A percentile compares a stretch with the other conserved stretches of the same genome.
Conservation (phyloP, 805 yeast species). For the Zygosaccharomyces bisporus region DNA sequence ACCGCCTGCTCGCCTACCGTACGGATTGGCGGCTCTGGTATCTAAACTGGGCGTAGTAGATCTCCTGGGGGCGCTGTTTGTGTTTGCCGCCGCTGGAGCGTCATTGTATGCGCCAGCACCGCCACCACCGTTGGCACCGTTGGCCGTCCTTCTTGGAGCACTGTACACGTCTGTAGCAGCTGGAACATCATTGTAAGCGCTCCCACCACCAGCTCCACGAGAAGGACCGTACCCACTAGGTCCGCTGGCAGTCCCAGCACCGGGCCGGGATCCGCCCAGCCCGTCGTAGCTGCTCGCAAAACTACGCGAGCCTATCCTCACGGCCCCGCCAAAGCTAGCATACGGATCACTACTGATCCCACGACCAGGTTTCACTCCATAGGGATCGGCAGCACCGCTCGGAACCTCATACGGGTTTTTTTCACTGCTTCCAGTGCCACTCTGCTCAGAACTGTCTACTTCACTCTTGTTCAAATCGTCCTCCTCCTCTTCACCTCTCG, state of each 20-base stretch:
- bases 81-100: neutral
- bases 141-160: neutral
- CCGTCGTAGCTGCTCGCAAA: slow-evolving; percentile 14
- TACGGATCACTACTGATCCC: slow-evolving; percentile 11
- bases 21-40: slow-evolving; percentile 8
- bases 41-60: neutral
- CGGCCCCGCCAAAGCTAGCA: slow-evolving; percentile 10
- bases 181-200: neutral
- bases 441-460: slow-evolving; percentile 6
- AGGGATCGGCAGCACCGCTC: slow-evolving; percentile 12
- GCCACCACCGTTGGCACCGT: neutral
- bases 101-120: neutral
- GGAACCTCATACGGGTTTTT: slow-evolving; percentile 13
- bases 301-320: slow-evolving; percentile 7
- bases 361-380: slow-evolving; percentile 8
- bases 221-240: neutral
- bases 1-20: slow-evolving; percentile 8
- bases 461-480: slow-evolving; percentile 25
- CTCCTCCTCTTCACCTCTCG: slow-evolving; percentile 24
- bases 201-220: slow-evolving; percentile 3
- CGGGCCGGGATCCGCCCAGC: neutral
- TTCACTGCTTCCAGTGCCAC: slow-evolving; percentile 1
- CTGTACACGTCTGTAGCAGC: neutral
- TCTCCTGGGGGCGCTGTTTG: neutral
- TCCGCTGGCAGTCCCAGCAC: neutral